Conservation (phyloP, 192 early-diverging fungal genomes). For the Backusella morwellensis region DNA sequence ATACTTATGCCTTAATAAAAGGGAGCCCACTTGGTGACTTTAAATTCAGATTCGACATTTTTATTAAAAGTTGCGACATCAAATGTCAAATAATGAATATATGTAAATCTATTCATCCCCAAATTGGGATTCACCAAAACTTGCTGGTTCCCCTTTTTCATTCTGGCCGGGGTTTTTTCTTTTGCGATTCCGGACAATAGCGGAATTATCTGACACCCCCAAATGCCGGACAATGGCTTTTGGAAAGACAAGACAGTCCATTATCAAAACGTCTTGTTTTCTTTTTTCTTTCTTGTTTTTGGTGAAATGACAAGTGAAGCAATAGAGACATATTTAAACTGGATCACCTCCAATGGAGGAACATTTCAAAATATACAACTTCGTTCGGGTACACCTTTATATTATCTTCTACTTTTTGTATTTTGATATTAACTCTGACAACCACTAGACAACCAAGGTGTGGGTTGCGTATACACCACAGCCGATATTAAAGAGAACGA, state of each 20-base stretch:
- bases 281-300: not conserved
- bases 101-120: not conserved
- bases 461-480: constrained; percentile 46
- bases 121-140: not conserved
- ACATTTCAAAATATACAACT: constrained; percentile 6
- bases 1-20: not conserved
- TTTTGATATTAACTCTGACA: not conserved
- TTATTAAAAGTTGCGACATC: not conserved
- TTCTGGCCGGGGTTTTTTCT: not conserved
- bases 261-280: not conserved
- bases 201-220: no score
- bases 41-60: not conserved
- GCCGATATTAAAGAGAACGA: constrained; percentile 37
- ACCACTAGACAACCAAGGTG: not conserved
- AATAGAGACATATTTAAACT: constrained; percentile 11
- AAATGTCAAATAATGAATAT: not conserved
- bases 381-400: constrained; percentile 3
- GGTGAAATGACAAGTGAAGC: not conserved
- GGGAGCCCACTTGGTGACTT: not conserved
- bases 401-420: not conserved
- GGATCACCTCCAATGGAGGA: constrained; percentile 9
- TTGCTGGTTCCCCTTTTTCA: not conserved
- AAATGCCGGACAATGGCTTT: not conserved
- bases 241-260: not conserved
- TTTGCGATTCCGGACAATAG: not conserved